Evolutionary conservation across 768 basidiomycete genomes (phyloP).

Genomic region (Tulasnella sp.): DNA sequence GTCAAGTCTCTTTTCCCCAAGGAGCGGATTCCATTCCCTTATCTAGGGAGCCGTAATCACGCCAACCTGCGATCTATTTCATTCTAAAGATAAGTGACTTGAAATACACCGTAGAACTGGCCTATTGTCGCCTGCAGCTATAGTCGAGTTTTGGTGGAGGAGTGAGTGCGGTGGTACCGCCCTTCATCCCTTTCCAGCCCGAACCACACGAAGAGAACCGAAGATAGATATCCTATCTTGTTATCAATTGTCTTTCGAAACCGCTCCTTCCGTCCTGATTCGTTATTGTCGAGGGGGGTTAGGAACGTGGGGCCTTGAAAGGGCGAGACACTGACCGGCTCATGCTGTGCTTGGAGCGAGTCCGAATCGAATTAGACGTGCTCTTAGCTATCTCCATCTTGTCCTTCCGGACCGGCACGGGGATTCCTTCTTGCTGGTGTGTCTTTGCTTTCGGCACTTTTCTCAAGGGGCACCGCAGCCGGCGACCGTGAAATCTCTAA

Average conservation of each 20-base stretch:
- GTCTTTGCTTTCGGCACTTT: neutral
- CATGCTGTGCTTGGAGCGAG: conserved; percentile 8
- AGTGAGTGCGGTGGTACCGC: neutral
- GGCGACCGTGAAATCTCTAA: neutral
- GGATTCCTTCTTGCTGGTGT: neutral
- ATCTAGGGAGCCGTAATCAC: neutral
- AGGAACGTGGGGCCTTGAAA: conserved; percentile 1
- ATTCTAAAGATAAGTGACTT: neutral
- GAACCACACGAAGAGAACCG: neutral
- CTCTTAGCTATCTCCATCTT: neutral
- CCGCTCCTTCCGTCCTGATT: neutral
- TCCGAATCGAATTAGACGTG: neutral
- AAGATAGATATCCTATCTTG: conserved; percentile 10
- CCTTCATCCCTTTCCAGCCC: neutral
- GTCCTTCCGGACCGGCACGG: neutral
- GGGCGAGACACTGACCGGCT: neutral
- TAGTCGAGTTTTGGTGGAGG: conserved; percentile 4
- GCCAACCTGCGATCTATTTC: neutral
- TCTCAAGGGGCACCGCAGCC: neutral
- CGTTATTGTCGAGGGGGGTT: neutral
- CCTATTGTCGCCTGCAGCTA: neutral
- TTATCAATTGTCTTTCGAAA: neutral
- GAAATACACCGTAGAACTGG: neutral
- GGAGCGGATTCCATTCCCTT: neutral
- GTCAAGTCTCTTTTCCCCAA: conserved; percentile 16